These are phyloP conservation scores for Plasmodium blacklocki DNA, from an alignment of 169 alveolate species.

Conservation along the genomic window DNA sequence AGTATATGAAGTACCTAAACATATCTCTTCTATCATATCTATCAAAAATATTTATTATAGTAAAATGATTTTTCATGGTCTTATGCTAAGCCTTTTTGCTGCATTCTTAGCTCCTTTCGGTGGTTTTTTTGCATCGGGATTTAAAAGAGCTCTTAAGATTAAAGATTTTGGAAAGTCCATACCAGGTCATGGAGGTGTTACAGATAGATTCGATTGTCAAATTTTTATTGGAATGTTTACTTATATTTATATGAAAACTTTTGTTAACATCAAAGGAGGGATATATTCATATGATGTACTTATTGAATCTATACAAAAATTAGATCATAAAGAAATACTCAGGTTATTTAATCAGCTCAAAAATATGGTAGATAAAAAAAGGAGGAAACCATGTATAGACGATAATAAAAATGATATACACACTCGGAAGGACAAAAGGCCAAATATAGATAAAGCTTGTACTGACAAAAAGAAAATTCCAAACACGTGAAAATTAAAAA, in stretches of 20 bases:
- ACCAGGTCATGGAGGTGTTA: constrained; percentile 99
- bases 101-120: constrained; percentile 99
- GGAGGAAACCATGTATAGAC: neutral
- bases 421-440: too few species aligned
- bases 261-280: constrained; percentile 40
- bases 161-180: constrained; percentile 98
- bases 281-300: constrained; percentile 49
- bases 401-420: too few species aligned
- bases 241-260: constrained; percentile 85
- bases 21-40: constrained; percentile 43
- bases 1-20: constrained; percentile 52
- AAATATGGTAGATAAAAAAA: constrained; percentile 49
- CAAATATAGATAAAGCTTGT: too few species aligned
- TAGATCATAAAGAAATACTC: constrained; percentile 42
- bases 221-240: constrained; percentile 92
- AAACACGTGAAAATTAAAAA: too few species aligned
- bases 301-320: constrained; percentile 59
- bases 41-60: constrained; percentile 62
- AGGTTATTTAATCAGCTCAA: constrained; percentile 46
- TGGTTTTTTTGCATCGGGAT: constrained; percentile 99
- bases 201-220: constrained; percentile 99
- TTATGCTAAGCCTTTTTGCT: constrained; percentile 96
- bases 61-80: constrained; percentile 91
- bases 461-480: too few species aligned
- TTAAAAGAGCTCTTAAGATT: constrained; percentile 97